Evolutionary conservation across 768 basidiomycete genomes (phyloP).

Genomic region (Lactarius psammicola): DNA sequence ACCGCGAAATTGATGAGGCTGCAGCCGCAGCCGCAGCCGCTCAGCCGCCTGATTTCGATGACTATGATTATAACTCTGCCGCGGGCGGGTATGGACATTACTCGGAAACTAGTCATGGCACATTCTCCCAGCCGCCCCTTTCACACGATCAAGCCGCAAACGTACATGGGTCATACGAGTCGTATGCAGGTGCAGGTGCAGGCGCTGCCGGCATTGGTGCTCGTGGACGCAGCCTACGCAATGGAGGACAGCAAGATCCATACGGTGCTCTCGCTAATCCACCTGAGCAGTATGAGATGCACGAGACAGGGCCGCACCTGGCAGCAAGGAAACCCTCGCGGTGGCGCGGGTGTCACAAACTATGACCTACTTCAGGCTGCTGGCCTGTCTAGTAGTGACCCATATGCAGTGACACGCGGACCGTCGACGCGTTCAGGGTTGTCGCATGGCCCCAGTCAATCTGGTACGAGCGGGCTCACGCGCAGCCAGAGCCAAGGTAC

Average conservation of each 20-base stretch:
- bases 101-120: conserved; percentile 57
- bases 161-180: conserved; percentile 39
- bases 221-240: conserved; percentile 35
- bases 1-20: conserved; percentile 71
- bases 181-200: conserved; percentile 35
- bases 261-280: conserved; percentile 42
- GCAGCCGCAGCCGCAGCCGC: conserved; percentile 61
- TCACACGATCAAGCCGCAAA: conserved; percentile 45
- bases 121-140: conserved; percentile 45
- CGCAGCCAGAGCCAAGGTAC: conserved; percentile 29
- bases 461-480: conserved; percentile 10
- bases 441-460: background rate
- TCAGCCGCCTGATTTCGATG: conserved; percentile 49
- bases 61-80: conserved; percentile 39
- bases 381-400: conserved; percentile 22
- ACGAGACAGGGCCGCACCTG: conserved; percentile 27
- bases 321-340: conserved; percentile 10
- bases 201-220: conserved; percentile 44
- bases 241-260: conserved; percentile 37
- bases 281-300: conserved; percentile 31
- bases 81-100: conserved; percentile 39
- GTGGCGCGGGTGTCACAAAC: background rate
- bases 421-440: conserved; percentile 16
- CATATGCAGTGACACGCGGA: conserved; percentile 26
- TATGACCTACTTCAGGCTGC: conserved; percentile 27